Evolutionary conservation across 2,329 filamentous ascomycete species (phyloP).

Genomic region (Trichoderma lentiforme): DNA sequence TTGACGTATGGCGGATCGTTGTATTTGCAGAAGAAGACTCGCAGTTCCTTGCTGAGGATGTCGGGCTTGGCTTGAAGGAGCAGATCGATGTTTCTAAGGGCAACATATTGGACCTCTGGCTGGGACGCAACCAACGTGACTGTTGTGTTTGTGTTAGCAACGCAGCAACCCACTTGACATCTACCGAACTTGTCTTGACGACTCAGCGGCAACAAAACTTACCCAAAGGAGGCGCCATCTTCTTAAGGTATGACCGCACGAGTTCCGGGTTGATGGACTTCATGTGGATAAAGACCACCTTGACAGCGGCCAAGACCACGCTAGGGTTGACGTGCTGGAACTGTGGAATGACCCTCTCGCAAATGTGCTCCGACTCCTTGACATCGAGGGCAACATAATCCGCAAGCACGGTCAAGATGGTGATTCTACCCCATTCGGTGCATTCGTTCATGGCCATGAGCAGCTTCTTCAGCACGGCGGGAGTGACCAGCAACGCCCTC

Average conservation of each 20-base stretch:
- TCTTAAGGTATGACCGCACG: conserved; percentile 84
- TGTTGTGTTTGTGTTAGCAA: conserved; percentile 32
- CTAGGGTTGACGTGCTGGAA: conserved; percentile 98
- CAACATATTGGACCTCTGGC: conserved; percentile 97
- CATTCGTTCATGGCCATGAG: conserved; percentile 96
- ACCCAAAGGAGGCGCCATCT: conserved; percentile 97
- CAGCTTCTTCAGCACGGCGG: conserved; percentile 86
- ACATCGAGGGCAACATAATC: conserved; percentile 83
- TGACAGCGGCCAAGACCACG: conserved; percentile 94
- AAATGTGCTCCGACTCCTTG: conserved; percentile 97
- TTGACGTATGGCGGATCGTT: conserved; percentile 98
- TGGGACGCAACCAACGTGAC: conserved; percentile 94
- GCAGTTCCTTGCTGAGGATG: conserved; percentile 93
- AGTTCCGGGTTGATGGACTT: conserved; percentile 73
- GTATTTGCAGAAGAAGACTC: conserved; percentile 99
- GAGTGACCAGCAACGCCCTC: conserved; percentile 76
- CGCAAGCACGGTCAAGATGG: conserved; percentile 83
- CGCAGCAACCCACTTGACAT: background rate
- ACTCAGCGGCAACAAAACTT: conserved; percentile 29
- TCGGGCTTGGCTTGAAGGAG: conserved; percentile 93
- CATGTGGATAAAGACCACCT: conserved; percentile 97
- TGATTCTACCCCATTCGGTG: conserved; percentile 96
- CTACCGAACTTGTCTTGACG: background rate
- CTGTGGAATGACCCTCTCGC: conserved; percentile 90
- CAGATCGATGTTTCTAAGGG: conserved; percentile 91